Conservation (phyloP, 2,329 filamentous ascomycete genomes). For the Parasarocladium wereldwijsianum region DNA sequence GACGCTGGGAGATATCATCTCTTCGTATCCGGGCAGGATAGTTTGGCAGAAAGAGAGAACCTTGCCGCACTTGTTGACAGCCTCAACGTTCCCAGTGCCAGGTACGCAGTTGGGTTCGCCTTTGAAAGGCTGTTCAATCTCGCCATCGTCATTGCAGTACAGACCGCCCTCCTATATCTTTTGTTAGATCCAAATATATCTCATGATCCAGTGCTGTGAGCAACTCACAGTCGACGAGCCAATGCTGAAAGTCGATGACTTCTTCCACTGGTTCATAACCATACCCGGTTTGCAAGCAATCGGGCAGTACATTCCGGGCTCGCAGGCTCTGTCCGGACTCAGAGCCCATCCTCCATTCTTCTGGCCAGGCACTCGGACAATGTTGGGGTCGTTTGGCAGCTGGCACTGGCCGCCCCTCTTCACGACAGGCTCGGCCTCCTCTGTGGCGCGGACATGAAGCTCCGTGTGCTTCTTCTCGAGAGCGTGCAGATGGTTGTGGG, state of each 20-base stretch:
- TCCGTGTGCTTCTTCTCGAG: conserved; percentile 19
- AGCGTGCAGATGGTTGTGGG: conserved; percentile 20
- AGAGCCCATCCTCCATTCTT: conserved; percentile 67
- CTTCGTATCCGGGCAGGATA: conserved; percentile 63
- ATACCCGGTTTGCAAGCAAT: conserved; percentile 63
- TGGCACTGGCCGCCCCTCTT: conserved; percentile 43
- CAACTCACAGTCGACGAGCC: conserved; percentile 55
- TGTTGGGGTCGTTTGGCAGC: conserved; percentile 50
- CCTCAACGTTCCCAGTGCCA: conserved; percentile 50
- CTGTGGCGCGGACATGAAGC: conserved; percentile 13
- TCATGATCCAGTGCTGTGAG: neutral
- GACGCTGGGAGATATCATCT: conserved; percentile 69
- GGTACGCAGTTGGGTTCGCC: conserved; percentile 53
- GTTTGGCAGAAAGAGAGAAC: conserved; percentile 65
- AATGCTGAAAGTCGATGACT: conserved; percentile 51
- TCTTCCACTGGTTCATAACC: conserved; percentile 69
- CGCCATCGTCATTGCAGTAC: conserved; percentile 52
- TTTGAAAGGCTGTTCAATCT: conserved; percentile 55
- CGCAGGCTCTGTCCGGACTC: conserved; percentile 59
- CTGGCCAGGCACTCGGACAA: conserved; percentile 47
- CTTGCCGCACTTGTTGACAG: conserved; percentile 48
- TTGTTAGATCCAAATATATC: conserved; percentile 6
- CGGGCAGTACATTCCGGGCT: conserved; percentile 55
- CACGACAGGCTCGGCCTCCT: conserved; percentile 18
- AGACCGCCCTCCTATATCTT: conserved; percentile 51